Percentiles rank a stretch among this genome's conserved stretches.
Evolutionary conservation across 768 basidiomycete genomes (phyloP).

Genomic region (Xerocomellus intermedius): DNA sequence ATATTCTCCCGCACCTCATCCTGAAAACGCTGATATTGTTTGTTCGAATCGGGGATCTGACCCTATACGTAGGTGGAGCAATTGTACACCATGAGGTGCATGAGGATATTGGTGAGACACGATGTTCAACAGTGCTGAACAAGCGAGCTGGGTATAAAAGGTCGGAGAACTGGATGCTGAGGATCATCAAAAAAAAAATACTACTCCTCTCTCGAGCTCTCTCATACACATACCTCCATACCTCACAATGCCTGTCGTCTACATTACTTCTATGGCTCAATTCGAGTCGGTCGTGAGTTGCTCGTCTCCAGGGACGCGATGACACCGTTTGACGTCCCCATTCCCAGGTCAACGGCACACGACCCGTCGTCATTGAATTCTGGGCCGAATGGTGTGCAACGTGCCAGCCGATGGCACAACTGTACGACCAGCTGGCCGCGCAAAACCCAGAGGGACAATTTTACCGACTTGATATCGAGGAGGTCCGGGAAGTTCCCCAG

Average conservation of each 20-base stretch:
- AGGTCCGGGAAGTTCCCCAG: conserved; percentile 24
- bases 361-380: conserved; percentile 31
- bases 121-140: conserved; percentile 9
- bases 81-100: conserved; percentile 9
- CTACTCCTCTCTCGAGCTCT: conserved; percentile 8
- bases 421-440: conserved; percentile 26
- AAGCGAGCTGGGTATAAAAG: conserved; percentile 32
- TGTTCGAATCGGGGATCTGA: conserved; percentile 24
- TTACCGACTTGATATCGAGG: conserved; percentile 33
- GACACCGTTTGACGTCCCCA: conserved; percentile 7
- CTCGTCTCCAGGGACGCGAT: background rate
- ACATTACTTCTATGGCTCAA: conserved; percentile 27
- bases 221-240: conserved; percentile 13
- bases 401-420: conserved; percentile 19
- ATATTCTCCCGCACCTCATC: conserved; percentile 14
- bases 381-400: conserved; percentile 33
- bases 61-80: conserved; percentile 21
- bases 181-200: conserved; percentile 18
- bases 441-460: conserved; percentile 28
- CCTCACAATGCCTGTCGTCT: conserved; percentile 22
- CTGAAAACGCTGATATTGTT: conserved; percentile 17
- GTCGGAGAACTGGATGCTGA: conserved; percentile 6
- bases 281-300: conserved; percentile 24
- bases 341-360: conserved; percentile 17
- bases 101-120: conserved; percentile 14